Conservation (phyloP, 305 asterid genomes). For the Solanum hybrid region DNA sequence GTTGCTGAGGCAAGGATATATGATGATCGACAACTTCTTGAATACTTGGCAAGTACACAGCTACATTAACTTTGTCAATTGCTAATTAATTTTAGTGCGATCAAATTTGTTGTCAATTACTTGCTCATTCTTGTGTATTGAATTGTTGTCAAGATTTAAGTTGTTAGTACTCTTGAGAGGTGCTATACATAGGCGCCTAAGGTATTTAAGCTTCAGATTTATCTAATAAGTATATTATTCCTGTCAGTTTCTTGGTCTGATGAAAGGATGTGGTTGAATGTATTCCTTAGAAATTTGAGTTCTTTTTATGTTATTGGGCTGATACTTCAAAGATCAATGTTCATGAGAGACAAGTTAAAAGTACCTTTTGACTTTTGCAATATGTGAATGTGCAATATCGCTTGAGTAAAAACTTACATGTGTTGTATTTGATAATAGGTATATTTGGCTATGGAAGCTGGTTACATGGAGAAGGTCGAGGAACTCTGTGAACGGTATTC, state of each 20-base stretch:
- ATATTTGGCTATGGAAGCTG: constrained; percentile 97
- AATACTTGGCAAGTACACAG: constrained; percentile 63
- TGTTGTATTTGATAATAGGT: constrained; percentile 35
- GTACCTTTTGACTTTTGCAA: not conserved
- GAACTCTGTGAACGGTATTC: constrained; percentile 79
- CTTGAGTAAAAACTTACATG: not conserved
- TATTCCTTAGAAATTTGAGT: not conserved
- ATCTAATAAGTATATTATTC: not conserved
- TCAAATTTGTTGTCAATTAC: not conserved
- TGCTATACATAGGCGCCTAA: not conserved
- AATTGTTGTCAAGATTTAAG: not conserved
- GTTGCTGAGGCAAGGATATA: constrained; percentile 76
- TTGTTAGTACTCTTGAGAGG: not conserved
- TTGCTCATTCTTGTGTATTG: not conserved
- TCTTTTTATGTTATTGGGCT: not conserved
- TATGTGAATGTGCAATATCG: not conserved
- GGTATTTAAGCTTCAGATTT: not conserved
- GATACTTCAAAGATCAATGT: not conserved
- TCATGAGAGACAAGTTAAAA: not conserved
- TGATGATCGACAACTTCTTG: constrained; percentile 59
- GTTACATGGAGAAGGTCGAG: constrained; percentile 82
- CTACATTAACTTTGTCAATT: not conserved
- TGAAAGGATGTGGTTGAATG: not conserved
- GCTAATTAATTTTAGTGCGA: not conserved
- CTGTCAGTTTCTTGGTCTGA: not conserved